Evolutionary conservation across 2,329 filamentous ascomycete species (phyloP), one percentile per base, ranked within the genome.

Genomic region (Dothiorella sarmentorum): DNA sequence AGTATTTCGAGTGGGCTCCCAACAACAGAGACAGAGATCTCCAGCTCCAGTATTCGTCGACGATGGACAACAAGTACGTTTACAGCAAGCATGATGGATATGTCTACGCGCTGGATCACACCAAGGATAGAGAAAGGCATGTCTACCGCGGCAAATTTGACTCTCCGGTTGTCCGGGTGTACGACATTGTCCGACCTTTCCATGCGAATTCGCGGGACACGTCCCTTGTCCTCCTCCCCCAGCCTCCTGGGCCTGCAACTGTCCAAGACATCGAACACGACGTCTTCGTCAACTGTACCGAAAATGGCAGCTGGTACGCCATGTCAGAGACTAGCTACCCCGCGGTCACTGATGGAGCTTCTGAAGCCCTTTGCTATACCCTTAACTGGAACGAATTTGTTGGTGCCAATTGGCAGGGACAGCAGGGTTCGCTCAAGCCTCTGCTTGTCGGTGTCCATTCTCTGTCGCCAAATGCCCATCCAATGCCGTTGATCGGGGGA

Each of bases 21-120:
- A 99, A 99, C 73, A 95, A 88, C 60, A 89, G 87, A 61, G 93
- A 99, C 72, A 84, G 84, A 63, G 94, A 99, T 70, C 84, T 99
- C 6, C 86, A 91, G 66, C 84, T 84, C 51, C 91, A 97, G 69
- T 94, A 97, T 68, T 83, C 82, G 13, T 76, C 80, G 10, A 91
- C 91, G 0, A 87, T 92, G 69, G 92, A 97, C 71, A 86, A 89
- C 64, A 89, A 88, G 61, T 97, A 97, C 73, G 87, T 97, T 52
- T 93, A 93, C 64, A 90, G 88, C 64, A 86, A 86, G 65, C 89
- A 91, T 66, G 90, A 97, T 65, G 94, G 94, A 40, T 85, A 86
- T 35, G 84, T 96, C 2, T 87, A 92, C 66, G 89, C 90, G 0
- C 87, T 94, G 61, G 89, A 93, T 65, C 84, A 89, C 63, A 83